Base-by-base conservation (phyloP, 805 yeast species). In the Monosporozyma solicola region DNA sequence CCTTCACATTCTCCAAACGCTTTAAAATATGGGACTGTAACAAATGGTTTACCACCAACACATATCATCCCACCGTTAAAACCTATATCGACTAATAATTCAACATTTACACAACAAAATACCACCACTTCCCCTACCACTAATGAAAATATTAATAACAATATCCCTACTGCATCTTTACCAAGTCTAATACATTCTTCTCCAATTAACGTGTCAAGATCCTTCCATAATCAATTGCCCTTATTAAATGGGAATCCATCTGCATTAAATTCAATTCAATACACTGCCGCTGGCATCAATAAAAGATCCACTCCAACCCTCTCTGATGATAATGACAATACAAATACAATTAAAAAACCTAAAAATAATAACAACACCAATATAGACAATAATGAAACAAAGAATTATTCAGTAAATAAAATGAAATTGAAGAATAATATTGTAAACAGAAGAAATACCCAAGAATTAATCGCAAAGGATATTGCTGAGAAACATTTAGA, bases 401-500 rank as follows among this genome's bases (percentile, higher is more conserved):
- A 16, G 10, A 43, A 43, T 11, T 24, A 43, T 13, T 24, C 39
- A 5, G 32, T 24, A 25, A 32, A 31, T 32, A 50, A 33, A 35
- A 32, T 33, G 24, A 41, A 43, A 25, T 9, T 62, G 49, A 31
- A 57, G 53, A 52, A 50, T 35, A 13, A 24, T 15, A 41, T 55
- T 16, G 47, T 49, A 10, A 33, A 54, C 20, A 51, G 58, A 50
- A 53, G 56, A 48, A 55, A 55, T 48, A 29, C 56, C 10, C 59
- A 53, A 52, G 71, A 66, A 49, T 51, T 58, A n/a, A 56, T 65
- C n/a, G 64, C 69, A 7, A 64, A 65, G 47, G 54, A 57, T 16
- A 61, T 65, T 24, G 71, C 71, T 2, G 59, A 62, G 50, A 57
- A 61, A 53, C 61, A 51, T 52, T 57, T 70, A 9, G 61, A 68